These are phyloP conservation scores for Cordyceps cateniannulata DNA, from an alignment of 2,329 filamentous ascomycete species.

Conservation along the genomic window DNA sequence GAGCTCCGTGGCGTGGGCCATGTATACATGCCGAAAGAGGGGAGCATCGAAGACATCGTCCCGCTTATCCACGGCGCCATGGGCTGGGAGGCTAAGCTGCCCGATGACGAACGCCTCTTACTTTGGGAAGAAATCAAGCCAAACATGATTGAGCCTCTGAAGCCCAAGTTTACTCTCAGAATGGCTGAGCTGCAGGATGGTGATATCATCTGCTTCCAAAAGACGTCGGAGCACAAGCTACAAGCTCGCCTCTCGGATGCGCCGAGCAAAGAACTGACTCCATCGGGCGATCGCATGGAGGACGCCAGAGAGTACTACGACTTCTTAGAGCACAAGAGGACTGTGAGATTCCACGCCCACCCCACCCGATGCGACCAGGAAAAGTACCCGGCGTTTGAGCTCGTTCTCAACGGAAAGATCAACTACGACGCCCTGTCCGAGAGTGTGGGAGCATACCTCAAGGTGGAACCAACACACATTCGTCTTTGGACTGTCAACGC, in stretches of 20 bases:
- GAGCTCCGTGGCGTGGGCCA: slow-evolving; percentile 71
- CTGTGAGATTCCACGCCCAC: slow-evolving; percentile 70
- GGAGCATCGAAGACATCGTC: slow-evolving; percentile 80
- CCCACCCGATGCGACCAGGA: slow-evolving; percentile 47
- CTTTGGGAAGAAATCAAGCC: slow-evolving; percentile 98
- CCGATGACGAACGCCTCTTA: slow-evolving; percentile 52
- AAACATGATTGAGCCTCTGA: slow-evolving; percentile 92
- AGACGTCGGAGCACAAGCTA: slow-evolving; percentile 44
- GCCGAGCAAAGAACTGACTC: slow-evolving; percentile 24
- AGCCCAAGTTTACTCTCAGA: slow-evolving; percentile 81
- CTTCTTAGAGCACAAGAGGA: slow-evolving; percentile 78
- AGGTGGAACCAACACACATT: slow-evolving; percentile 76
- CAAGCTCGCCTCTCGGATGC: slow-evolving; percentile 25
- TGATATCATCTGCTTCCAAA: slow-evolving; percentile 93
- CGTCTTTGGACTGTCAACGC: slow-evolving; percentile 85
- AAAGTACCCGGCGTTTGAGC: slow-evolving; percentile 60
- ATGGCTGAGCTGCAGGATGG: slow-evolving; percentile 94
- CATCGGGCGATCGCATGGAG: slow-evolving; percentile 45
- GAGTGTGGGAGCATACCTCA: slow-evolving; percentile 72
- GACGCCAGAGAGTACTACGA: slow-evolving; percentile 89
- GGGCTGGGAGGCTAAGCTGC: slow-evolving; percentile 74
- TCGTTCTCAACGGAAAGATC: slow-evolving; percentile 82
- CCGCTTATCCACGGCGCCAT: slow-evolving; percentile 74
- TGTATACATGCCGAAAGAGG: slow-evolving; percentile 79
- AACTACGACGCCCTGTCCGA: slow-evolving; percentile 81